Percentiles rank a stretch among this genome's conserved stretches.
These are phyloP conservation scores for Quercus bicolor DNA, from an alignment of 306 rosid species.

Conservation along the genomic window DNA sequence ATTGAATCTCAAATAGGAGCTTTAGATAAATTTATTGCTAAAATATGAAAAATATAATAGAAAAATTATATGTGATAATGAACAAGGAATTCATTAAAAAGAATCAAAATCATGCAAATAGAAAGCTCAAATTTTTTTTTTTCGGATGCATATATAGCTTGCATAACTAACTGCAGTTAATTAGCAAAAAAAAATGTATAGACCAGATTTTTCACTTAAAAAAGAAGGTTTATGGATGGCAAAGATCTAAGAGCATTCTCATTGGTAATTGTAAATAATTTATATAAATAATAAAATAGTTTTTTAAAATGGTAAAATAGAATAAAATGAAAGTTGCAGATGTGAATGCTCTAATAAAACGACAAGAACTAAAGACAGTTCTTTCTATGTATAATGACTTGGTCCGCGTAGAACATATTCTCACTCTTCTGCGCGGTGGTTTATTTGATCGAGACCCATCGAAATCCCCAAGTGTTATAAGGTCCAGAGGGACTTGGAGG, in stretches of 20 bases:
- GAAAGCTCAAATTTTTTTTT: too few species aligned
- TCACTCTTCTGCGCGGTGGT: background rate
- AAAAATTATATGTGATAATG: too few species aligned
- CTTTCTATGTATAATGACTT: background rate
- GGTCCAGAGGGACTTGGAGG: background rate
- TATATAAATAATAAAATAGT: fast-evolving
- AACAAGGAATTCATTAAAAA: too few species aligned
- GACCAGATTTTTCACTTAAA: background rate
- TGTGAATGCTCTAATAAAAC: fast-evolving
- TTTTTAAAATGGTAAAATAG: too few species aligned
- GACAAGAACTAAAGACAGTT: conserved; percentile 1
- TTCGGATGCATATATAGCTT: too few species aligned
- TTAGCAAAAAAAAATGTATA: too few species aligned
- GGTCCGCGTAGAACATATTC: background rate
- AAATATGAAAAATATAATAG: too few species aligned
- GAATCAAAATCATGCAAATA: too few species aligned
- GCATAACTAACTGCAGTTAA: too few species aligned
- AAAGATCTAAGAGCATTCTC: background rate
- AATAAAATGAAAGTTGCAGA: fast-evolving
- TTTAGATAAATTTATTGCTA: too few species aligned
- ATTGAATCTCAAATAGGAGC: too few species aligned
- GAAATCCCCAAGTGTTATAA: background rate
- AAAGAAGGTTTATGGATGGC: background rate
- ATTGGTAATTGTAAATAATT: too few species aligned
- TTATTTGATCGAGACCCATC: conserved; percentile 41